These are phyloP conservation scores for Galeopsis tetrahit DNA, from an alignment of 257 asterid species.

Conservation along the genomic window DNA sequence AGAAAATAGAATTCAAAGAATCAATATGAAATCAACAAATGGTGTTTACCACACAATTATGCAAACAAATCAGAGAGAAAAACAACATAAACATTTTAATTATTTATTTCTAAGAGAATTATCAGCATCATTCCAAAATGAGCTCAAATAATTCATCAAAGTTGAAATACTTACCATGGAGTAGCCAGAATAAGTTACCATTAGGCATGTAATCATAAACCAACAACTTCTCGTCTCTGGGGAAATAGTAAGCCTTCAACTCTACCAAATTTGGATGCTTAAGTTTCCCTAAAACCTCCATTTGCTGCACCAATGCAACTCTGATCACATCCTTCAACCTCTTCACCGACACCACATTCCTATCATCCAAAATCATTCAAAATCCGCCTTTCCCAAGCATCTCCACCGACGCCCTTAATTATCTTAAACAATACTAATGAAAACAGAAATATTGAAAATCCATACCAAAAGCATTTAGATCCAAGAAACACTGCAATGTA, in stretches of 20 bases:
- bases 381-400: slow-evolving; percentile 92
- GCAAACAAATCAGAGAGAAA: too few relatives aligned
- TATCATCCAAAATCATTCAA: slow-evolving; percentile 85
- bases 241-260: slow-evolving; percentile 81
- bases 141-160: neutral
- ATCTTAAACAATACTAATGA: too few relatives aligned
- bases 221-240: slow-evolving; percentile 84
- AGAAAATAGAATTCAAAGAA: too few relatives aligned
- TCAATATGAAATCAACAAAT: too few relatives aligned
- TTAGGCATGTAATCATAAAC: slow-evolving; percentile 83
- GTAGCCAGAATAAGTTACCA: slow-evolving; percentile 91
- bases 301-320: slow-evolving; percentile 82
- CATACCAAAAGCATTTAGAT: too few relatives aligned
- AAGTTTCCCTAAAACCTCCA: slow-evolving; percentile 82
- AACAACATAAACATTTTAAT: too few relatives aligned
- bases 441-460: too few relatives aligned
- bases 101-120: too few relatives aligned
- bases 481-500: too few relatives aligned
- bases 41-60: too few relatives aligned
- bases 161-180: slow-evolving; percentile 64
- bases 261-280: slow-evolving; percentile 76
- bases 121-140: too few relatives aligned
- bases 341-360: slow-evolving; percentile 85
- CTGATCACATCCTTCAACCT: slow-evolving; percentile 75
- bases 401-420: slow-evolving; percentile 76